Evolutionary conservation across 1,284 basidiomycete species (phyloP).

Genomic region (Fomitopsis pinicola): DNA sequence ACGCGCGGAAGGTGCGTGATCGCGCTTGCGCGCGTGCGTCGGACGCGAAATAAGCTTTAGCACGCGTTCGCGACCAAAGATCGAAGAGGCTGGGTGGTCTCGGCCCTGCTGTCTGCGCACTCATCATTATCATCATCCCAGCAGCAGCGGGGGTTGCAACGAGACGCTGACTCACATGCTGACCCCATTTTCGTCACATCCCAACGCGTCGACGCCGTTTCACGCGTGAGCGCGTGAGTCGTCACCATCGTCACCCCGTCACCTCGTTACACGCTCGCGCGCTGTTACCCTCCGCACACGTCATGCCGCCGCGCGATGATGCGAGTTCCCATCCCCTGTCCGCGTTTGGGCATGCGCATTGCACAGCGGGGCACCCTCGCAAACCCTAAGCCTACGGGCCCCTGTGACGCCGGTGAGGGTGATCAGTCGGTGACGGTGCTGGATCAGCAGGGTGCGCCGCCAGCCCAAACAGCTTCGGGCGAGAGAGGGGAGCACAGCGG

Average conservation of each 20-base stretch:
- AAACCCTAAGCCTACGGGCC: background rate
- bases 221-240: background rate
- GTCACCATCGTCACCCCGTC: background rate
- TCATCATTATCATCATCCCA: background rate
- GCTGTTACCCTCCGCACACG: background rate
- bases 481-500: background rate
- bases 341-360: background rate
- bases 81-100: background rate
- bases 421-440: background rate
- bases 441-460: background rate
- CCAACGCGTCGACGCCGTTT: background rate
- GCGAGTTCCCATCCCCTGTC: background rate
- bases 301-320: background rate
- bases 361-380: background rate
- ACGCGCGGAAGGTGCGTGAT: background rate
- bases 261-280: background rate
- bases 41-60: slow-evolving; percentile 1
- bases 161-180: background rate
- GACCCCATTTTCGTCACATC: background rate
- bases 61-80: background rate
- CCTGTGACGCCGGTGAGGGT: background rate
- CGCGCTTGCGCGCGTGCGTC: background rate
- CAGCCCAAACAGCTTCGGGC: background rate
- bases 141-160: background rate
- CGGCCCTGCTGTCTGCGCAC: background rate